phyloP scores from a whole-genome alignment of 2,329 filamentous ascomycete genomes.

The Monosporascus sp. region DNA sequence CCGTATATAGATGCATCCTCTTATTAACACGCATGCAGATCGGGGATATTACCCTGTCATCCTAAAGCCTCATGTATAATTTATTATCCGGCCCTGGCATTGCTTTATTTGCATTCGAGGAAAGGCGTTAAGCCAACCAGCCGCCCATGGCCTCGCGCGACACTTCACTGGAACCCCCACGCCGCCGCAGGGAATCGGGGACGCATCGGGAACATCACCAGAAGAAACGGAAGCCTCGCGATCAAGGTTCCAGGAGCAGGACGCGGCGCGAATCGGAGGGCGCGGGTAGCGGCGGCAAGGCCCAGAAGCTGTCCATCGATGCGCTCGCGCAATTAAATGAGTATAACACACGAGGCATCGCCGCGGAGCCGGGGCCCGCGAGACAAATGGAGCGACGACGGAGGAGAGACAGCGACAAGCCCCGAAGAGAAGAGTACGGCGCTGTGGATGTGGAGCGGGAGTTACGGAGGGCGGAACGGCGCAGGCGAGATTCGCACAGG shows the following conservation, averaged over 20 bases:
- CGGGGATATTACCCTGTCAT: background rate
- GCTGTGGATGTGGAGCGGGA: slow-evolving; percentile 26
- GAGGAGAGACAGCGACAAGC: slow-evolving; percentile 30
- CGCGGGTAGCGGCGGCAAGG: slow-evolving; percentile 19
- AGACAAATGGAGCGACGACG: slow-evolving; percentile 38
- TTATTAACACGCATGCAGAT: background rate
- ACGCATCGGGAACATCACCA: slow-evolving; percentile 29
- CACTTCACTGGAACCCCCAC: slow-evolving; percentile 16
- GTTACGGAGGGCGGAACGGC: slow-evolving; percentile 18
- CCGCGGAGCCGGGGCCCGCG: slow-evolving; percentile 29
- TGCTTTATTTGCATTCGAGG: too few species aligned
- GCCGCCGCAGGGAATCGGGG: slow-evolving; percentile 21
- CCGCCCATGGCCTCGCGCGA: slow-evolving; percentile 27
- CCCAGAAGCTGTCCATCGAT: slow-evolving; percentile 38
- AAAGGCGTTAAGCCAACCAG: background rate
- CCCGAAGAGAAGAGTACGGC: slow-evolving; percentile 19
- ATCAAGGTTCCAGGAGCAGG: slow-evolving; percentile 22
- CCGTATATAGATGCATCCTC: slow-evolving; percentile 14
- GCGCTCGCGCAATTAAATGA: slow-evolving; percentile 63
- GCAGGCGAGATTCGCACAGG: slow-evolving; percentile 8
- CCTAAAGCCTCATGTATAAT: too few species aligned
- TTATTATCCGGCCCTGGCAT: too few species aligned
- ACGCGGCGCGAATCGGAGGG: slow-evolving; percentile 30
- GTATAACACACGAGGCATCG: slow-evolving; percentile 43
- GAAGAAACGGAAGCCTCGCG: slow-evolving; percentile 29